Base-by-base conservation (phyloP, 2,329 filamentous ascomycete genomes). In the Colletotrichum sp. region DNA sequence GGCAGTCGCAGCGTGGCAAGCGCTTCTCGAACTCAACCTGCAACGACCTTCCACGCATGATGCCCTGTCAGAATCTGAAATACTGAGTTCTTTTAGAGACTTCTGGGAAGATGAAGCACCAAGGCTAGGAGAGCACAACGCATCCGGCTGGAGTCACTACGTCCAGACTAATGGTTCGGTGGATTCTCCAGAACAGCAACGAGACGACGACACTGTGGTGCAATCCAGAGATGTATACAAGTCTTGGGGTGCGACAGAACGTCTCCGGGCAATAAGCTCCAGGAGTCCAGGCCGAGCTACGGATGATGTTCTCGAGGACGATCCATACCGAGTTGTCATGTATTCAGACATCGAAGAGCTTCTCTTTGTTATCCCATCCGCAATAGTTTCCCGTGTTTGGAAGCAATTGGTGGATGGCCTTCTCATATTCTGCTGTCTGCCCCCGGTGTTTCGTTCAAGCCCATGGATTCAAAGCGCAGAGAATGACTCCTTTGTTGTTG, bases 31-130 rank as follows among this genome's bases (percentile, higher is more conserved):
- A 81, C 87, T 94, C 69, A 92, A 91, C 21, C 90, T 95, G 75
- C 92, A 92, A 63, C 87, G 88, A 5, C 92, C 94, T 4, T 68
- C 79, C 5, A 71, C 15, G 10, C 63, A 80, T 55, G 78, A 79
- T 3, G 70, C 80, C 13, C 78, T 78, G n/a, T 63, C 78, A 12
- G 78, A 79, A 7, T 66, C 34, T 12, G 39, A 76, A 34, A 49
- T 69, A 0, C 55, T 88, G 13, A 81, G 84, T 4, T 81, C 81
- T 0, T 94, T 98, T 77, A 87, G 90, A 64, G 89, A 93, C 4
- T 98, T 97, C 78, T 99, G 97, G 97, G 95, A 98, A 75, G 95
- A 92, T 72, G 96, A 98, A 81, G 89, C 92, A 1, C 88, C 94
- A 1, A 91, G 96, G 7, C 90, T 98, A 70, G 96, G 96, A 12